These are phyloP conservation scores for Mercurialis annua DNA, from an alignment of 345 rosid genomes.

Conservation along the genomic window DNA sequence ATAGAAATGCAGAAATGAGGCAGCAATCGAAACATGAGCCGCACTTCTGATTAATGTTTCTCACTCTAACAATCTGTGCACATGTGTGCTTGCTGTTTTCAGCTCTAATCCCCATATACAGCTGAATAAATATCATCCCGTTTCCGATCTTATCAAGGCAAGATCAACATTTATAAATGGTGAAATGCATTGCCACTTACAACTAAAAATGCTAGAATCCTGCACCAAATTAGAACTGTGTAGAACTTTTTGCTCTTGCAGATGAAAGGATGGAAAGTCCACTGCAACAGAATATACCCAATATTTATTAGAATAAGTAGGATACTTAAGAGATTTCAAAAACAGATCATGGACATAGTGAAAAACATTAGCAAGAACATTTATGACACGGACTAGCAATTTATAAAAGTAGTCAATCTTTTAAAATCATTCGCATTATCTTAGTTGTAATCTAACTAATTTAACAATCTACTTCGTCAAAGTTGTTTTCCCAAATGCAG, in stretches of 20 bases:
- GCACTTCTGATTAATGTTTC: no score
- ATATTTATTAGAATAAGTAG: constrained; percentile 6
- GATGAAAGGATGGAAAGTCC: constrained; percentile 98
- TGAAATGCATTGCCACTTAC: constrained; percentile 46
- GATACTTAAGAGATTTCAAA: background rate
- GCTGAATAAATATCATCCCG: background rate
- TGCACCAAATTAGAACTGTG: constrained; percentile 95
- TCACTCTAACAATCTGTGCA: no score
- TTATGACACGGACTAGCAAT: background rate
- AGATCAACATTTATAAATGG: background rate
- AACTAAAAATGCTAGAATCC: constrained; percentile 90
- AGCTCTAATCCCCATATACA: background rate
- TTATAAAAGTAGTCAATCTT: background rate
- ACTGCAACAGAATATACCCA: constrained; percentile 48
- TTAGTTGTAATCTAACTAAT: background rate
- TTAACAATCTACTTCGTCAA: background rate
- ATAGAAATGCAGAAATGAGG: background rate
- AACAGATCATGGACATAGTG: background rate
- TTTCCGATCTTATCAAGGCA: background rate
- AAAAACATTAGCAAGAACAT: background rate
- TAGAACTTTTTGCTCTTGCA: constrained; percentile 92
- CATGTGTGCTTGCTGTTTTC: background rate
- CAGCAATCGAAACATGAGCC: background rate
- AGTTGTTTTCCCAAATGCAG: background rate
- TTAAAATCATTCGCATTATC: background rate